Evolutionary conservation across 1,139 yeast species (phyloP).

Genomic region (Yamadazyma conglobata): DNA sequence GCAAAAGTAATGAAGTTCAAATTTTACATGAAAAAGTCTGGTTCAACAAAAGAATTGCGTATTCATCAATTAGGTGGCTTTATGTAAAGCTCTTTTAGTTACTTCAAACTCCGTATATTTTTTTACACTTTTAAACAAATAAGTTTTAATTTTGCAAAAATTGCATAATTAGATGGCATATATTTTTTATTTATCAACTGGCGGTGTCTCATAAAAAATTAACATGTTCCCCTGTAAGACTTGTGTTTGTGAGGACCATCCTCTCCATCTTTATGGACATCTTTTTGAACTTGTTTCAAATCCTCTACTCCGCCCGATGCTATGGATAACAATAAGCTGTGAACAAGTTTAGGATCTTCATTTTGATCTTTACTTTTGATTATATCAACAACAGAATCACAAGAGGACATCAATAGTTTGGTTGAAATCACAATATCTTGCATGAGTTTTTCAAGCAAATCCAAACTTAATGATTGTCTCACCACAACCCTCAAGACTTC

Average conservation of each 20-base stretch:
- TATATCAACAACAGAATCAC: slow-evolving; percentile 25
- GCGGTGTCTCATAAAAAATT: no score
- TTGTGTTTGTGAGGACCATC: slow-evolving; percentile 29
- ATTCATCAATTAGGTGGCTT: no score
- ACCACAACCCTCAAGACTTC: slow-evolving; percentile 87
- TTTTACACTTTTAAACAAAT: no score
- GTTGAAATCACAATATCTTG: slow-evolving; percentile 57
- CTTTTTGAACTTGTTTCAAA: slow-evolving; percentile 23
- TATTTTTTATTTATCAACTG: no score
- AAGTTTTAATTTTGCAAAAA: no score
- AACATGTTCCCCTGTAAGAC: slow-evolving; percentile 54
- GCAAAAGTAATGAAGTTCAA: no score
- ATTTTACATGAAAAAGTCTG: no score
- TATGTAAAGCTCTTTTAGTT: no score
- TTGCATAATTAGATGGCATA: no score
- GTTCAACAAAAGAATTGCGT: no score
- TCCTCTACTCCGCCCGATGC: slow-evolving; percentile 38
- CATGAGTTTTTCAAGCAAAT: slow-evolving; percentile 70
- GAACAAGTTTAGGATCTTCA: slow-evolving; percentile 22
- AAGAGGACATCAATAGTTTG: slow-evolving; percentile 47
- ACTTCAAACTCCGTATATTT: no score
- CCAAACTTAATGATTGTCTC: slow-evolving; percentile 66
- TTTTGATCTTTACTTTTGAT: slow-evolving; percentile 16
- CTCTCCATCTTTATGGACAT: slow-evolving; percentile 14
- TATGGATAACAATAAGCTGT: slow-evolving; percentile 34